Evolutionary conservation across 768 basidiomycete species (phyloP).

Genomic region (Baorangia bicolor): DNA sequence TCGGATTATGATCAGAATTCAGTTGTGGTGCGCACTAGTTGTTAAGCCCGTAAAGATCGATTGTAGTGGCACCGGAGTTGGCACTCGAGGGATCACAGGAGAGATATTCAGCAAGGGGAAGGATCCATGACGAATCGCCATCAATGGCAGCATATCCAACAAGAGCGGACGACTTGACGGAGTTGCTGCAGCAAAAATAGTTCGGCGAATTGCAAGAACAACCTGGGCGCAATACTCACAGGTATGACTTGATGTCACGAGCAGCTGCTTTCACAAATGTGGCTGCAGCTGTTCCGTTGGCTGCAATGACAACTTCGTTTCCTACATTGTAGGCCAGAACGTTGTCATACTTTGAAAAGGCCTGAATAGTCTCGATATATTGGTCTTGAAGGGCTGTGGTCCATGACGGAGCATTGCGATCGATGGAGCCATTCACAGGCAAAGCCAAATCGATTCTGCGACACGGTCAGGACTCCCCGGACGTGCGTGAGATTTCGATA

Average conservation of each 20-base stretch:
- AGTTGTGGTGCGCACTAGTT: slow-evolving; percentile 59
- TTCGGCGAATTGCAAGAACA: neutral
- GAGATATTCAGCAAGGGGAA: slow-evolving; percentile 73
- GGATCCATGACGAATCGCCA: slow-evolving; percentile 59
- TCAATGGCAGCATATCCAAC: slow-evolving; percentile 89
- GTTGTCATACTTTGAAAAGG: slow-evolving; percentile 85
- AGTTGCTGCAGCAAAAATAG: slow-evolving; percentile 41
- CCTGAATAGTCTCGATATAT: slow-evolving; percentile 76
- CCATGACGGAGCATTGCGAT: slow-evolving; percentile 74
- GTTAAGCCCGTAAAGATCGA: slow-evolving; percentile 88
- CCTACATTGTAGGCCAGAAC: slow-evolving; percentile 88
- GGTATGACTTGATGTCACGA: slow-evolving; percentile 81
- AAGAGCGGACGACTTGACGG: slow-evolving; percentile 61
- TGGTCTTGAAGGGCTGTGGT: slow-evolving; percentile 74
- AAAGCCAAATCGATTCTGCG: slow-evolving; percentile 81
- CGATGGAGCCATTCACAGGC: slow-evolving; percentile 83
- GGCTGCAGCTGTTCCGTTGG: slow-evolving; percentile 57
- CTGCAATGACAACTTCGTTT: slow-evolving; percentile 69
- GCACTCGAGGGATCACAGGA: slow-evolving; percentile 62
- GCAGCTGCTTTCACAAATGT: slow-evolving; percentile 91
- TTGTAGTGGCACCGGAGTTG: slow-evolving; percentile 57
- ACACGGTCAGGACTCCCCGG: slow-evolving; percentile 6
- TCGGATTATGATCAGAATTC: neutral
- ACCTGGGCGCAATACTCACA: slow-evolving; percentile 45
- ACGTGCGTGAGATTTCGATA: neutral